Conservation (phyloP, 495 filamentous ascomycete genomes). For the Tetracladium setigerum region DNA sequence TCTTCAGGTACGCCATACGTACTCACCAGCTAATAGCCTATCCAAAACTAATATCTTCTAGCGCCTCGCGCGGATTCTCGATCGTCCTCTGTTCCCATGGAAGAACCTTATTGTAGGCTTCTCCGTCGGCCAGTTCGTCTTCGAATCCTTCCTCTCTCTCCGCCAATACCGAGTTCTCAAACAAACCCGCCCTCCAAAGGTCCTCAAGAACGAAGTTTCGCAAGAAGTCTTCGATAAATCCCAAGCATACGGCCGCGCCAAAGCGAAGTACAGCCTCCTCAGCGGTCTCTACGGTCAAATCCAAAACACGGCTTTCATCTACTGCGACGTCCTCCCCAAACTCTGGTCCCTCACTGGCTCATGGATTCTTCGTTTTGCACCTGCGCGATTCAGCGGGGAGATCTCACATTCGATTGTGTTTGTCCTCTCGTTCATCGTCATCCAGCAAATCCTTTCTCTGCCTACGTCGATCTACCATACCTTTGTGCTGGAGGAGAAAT, state of each 20-base stretch:
- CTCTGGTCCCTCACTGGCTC: constrained; percentile 78
- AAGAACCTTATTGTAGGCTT: constrained; percentile 93
- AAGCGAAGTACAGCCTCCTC: constrained; percentile 80
- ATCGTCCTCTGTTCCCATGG: constrained; percentile 92
- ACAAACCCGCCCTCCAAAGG: constrained; percentile 70
- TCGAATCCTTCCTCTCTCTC: constrained; percentile 76
- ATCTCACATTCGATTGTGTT: constrained; percentile 92
- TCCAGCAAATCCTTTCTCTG: constrained; percentile 67
- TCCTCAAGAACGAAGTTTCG: constrained; percentile 76
- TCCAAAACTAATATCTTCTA: constrained; percentile 28
- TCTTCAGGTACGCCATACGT: constrained; percentile 35
- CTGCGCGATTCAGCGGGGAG: constrained; percentile 76
- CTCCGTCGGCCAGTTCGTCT: constrained; percentile 76
- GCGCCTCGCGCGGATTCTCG: constrained; percentile 81
- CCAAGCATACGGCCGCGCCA: constrained; percentile 87
- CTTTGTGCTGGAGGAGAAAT: constrained; percentile 93
- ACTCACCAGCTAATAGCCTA: no score
- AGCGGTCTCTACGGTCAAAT: constrained; percentile 75
- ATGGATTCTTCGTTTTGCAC: constrained; percentile 63
- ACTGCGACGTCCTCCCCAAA: constrained; percentile 82
- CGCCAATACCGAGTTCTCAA: constrained; percentile 84
- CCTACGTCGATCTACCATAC: constrained; percentile 85
- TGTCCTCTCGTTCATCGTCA: constrained; percentile 76
- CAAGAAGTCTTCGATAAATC: constrained; percentile 84
- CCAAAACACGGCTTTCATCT: constrained; percentile 81